Evolutionary conservation across 1,284 basidiomycete species (phyloP).

Genomic region (Trichosporon sp.): DNA sequence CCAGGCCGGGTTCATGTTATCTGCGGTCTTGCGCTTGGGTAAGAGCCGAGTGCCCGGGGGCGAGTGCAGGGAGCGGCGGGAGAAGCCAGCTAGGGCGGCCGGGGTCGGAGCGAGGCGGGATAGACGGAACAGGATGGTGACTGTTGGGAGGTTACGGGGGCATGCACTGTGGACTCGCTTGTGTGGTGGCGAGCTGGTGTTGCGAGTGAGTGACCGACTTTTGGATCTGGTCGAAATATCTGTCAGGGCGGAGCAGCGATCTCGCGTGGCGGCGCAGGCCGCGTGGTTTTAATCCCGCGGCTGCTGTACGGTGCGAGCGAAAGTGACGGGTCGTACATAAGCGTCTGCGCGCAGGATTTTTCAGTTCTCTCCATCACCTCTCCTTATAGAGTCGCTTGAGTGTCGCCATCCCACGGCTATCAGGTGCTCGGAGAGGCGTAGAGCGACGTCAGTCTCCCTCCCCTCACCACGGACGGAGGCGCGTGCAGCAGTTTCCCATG

Average conservation of each 20-base stretch:
- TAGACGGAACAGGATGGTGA: slow-evolving; percentile 3
- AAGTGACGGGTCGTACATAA: background rate
- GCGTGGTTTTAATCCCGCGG: background rate
- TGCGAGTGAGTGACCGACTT: background rate
- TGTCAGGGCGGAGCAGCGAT: background rate
- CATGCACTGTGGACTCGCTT: background rate
- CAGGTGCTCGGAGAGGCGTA: slow-evolving; percentile 41
- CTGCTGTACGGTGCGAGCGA: background rate
- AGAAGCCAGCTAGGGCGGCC: background rate
- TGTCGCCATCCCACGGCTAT: slow-evolving; percentile 27
- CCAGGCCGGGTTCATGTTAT: slow-evolving; percentile 32
- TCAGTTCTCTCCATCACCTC: slow-evolving; percentile 20
- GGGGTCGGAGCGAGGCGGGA: background rate
- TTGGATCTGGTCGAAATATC: background rate
- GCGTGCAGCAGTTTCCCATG: slow-evolving; percentile 29
- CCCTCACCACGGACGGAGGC: slow-evolving; percentile 28
- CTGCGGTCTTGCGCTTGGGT: background rate
- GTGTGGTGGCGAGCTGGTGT: background rate
- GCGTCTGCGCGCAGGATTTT: background rate
- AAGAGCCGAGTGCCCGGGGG: background rate
- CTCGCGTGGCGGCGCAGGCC: background rate
- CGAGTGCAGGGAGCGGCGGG: background rate
- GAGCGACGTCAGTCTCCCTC: slow-evolving; percentile 34
- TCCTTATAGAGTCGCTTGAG: slow-evolving; percentile 37
- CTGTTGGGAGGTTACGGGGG: background rate